phyloP scores from a whole-genome alignment of 2,329 filamentous ascomycete species.

The Colletotrichum horii region DNA sequence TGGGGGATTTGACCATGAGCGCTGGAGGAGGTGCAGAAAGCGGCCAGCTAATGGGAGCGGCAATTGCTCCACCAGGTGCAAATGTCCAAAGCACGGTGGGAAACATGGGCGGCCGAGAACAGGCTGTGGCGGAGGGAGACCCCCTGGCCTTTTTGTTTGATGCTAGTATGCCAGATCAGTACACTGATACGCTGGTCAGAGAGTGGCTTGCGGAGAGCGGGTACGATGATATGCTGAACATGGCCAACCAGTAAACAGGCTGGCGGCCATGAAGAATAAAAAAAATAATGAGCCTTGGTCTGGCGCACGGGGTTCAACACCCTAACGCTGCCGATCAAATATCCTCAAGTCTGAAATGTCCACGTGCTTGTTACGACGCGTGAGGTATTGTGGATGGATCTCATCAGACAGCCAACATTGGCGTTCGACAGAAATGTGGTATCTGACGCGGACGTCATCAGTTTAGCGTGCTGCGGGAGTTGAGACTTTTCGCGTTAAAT shows the following conservation, averaged over 20 bases:
- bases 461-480: not conserved
- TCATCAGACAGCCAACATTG: not conserved
- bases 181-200: not conserved
- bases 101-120: not conserved
- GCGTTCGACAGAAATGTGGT: fast-evolving
- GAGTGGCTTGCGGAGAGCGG: constrained; percentile 7
- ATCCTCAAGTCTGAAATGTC: not conserved
- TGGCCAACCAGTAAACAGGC: not conserved
- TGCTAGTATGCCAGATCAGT: not conserved
- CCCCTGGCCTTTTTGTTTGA: not conserved
- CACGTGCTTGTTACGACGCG: not conserved
- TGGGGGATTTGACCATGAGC: not conserved
- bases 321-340: not conserved
- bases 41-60: not conserved
- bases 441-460: not conserved
- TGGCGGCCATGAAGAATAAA: fast-evolving
- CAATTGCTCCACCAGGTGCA: not conserved
- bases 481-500: not conserved
- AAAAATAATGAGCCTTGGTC: not conserved
- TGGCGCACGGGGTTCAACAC: not conserved
- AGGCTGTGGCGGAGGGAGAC: not conserved
- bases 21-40: not conserved
- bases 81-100: not conserved
- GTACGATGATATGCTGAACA: not conserved
- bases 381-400: fast-evolving